Base-by-base conservation (phyloP, 2,329 filamentous ascomycete genomes). In the Beauveria varroae region DNA sequence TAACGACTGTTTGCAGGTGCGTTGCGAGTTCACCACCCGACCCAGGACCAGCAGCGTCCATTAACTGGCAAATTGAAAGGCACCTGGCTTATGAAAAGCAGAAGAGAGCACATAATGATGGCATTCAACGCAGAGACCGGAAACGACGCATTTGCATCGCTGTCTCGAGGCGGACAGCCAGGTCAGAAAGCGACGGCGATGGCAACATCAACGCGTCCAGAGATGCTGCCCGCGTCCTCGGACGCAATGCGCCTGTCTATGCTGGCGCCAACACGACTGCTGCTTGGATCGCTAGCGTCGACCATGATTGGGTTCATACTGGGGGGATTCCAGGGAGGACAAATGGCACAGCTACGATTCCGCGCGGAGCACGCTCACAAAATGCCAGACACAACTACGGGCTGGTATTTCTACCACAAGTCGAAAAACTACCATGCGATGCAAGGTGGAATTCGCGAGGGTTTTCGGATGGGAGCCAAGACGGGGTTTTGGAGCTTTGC, bases 331-430 rank as follows among this genome's bases (percentile, higher is more conserved):
- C 85, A 92, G 61, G 91, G 91, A 26, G 87, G 86, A 62, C 86
- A 86, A 69, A 86, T 83, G 71, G 85, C 90, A 1, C 87, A 89
- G 57, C 81, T 96, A 62, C 88, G 89, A 44, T 99, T 97, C 78
- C 88, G 93, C 60, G 95, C 95, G 63, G 95, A 99, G 76, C 96
- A 99, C 71, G 92, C 95, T 1, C 95, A 99, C 79, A 90, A 93
- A 66, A 86, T 97, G 64, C 95, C 95, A 22, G 86, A 85, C 3
- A 87, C 87, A 1, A 87, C 90, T 28, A 85, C 87, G 2, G 93
- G 92, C 20, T 99, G 95, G 95, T 99, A 93, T 72, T 84, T 98
- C n/a, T 99, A 99, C 75, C 93, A 98, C 79, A 97, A 97, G 76
- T 91, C 86, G 72, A 98, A 98, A 75, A 98, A 96, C 75, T 98